Evolutionary conservation across 176 grass and related monocot species (phyloP), one percentile per base, ranked within the genome.

Genomic region (Oryza nivara): DNA sequence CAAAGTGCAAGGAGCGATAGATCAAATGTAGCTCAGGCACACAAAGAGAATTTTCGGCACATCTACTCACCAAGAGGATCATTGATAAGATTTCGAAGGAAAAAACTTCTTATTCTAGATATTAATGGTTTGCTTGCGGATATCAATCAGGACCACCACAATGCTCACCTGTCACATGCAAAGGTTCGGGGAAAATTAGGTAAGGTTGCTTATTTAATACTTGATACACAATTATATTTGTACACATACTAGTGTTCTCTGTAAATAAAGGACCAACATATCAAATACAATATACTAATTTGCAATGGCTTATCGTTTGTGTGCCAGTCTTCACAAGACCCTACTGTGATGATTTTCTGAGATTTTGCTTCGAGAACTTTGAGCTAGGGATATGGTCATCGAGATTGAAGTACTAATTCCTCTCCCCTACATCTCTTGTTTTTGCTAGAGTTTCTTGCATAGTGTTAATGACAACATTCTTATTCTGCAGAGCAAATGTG

Each of bases 61-160:
- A 68, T 74, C n/a, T 81, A 75, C 49, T 89, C 86, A 30, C 85
- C 80, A 43, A 75, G 76, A 87, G 93, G 88, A 48, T 84, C 86
- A 11, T 71, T 87, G 52, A 64, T 88, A 80, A 85, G 82, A 46
- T 74, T 77, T 74, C 77, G 13, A 60, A 88, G 58, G 73, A 98
- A 92, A 86, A 98, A 98, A 61, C 89, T 98, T 72, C 85, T 98
- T 81, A 89, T 98, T 77, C 92, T 98, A 23, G 96, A 98, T 78
- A 85, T 95, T 67, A 98, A 98, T 70, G 96, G 96, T 85, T 79
- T 98, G 64, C 90, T 98, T 71, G 91, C 81, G 26, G 93, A 98
- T 88, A 92, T 98, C 80, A 91, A 85, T 80, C 75, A 83, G 26
- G 81, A 89, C 35, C 67, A 72, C 45, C 13, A 40, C 17, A 72